Base-by-base conservation (phyloP, 345 rosid genomes). In the Microthlaspi erraticum region DNA sequence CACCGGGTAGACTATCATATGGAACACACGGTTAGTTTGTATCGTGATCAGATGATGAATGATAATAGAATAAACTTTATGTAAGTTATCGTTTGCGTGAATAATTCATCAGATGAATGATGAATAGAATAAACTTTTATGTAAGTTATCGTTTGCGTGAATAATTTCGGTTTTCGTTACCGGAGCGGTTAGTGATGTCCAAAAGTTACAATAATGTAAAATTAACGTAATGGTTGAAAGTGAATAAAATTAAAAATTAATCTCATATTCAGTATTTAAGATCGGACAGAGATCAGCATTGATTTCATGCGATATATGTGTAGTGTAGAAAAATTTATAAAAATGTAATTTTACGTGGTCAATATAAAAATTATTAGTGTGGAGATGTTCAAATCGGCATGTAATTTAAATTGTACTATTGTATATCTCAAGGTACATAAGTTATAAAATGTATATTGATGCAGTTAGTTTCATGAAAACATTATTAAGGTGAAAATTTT, bases 1-100 rank as follows among this genome's bases (percentile, higher is more conserved):
- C n/a, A n/a, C n/a, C n/a, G n/a, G 83, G 45, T 82, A 73, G 49
- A 66, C 16, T 10, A 58, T 12, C 20, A 54, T n/a, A 31, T 16
- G 11, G 52, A 60, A 2, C 26, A 44, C 20, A 18, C 52, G 2
- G 18, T 18, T 37, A 72, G 52, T 45, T n/a, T 29, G 37, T 52
- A 11, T 55, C 2, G 4, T 46, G 20, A 1, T 34, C 26, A 23
- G n/a, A n/a, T n/a, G 26, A 23, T 23, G 26, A 23, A 23, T 23
- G 26, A 23, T 23, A 45, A 37, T 36, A 69, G 46, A 26, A 31
- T 42, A 43, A 43, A 66, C 38, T 23, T n/a, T 16, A 17, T 53
- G 20, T 32, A 32, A 8, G 18, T 18, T 12, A 33, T 53, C 32
- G 44, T 34, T 68, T 57, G 57, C 38, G 45, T 45, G 26, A 57